Conservation (phyloP, 352 stramenopile genomes). For the Phytophthora palmivora region DNA sequence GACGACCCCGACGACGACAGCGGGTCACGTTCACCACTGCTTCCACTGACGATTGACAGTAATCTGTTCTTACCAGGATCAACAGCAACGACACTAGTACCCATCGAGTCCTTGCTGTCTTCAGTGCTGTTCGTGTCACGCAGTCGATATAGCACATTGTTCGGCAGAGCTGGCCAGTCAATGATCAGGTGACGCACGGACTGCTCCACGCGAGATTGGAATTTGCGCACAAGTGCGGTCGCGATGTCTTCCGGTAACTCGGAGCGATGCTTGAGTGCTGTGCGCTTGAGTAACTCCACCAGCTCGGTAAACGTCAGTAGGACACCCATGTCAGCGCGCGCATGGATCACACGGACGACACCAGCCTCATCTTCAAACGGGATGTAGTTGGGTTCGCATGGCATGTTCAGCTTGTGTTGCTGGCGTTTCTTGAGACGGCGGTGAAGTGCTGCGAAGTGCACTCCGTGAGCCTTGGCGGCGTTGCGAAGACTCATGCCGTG, state of each 20-base stretch:
- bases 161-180: constrained; percentile 52
- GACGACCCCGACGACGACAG: constrained; percentile 35
- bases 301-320: constrained; percentile 76
- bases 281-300: constrained; percentile 65
- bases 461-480: constrained; percentile 62
- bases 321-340: constrained; percentile 72
- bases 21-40: constrained; percentile 18
- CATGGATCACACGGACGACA: constrained; percentile 72
- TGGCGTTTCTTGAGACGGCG: constrained; percentile 74
- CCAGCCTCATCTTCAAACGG: constrained; percentile 74
- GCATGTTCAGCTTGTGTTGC: constrained; percentile 45
- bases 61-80: constrained; percentile 15
- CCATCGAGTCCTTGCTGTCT: constrained; percentile 23
- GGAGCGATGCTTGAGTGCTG: constrained; percentile 63
- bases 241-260: constrained; percentile 48
- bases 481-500: constrained; percentile 75
- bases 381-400: constrained; percentile 65
- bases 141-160: constrained; percentile 52
- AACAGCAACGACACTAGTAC: constrained; percentile 1
- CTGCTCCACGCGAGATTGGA: constrained; percentile 67
- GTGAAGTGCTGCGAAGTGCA: constrained; percentile 76
- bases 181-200: constrained; percentile 70
- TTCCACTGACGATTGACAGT: constrained; percentile 23
- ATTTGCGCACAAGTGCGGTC: constrained; percentile 49
- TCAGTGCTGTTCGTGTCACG: constrained; percentile 16